Conservation (phyloP, 192 early-diverging fungal genomes). For the Gamsiella multidivaricata region DNA sequence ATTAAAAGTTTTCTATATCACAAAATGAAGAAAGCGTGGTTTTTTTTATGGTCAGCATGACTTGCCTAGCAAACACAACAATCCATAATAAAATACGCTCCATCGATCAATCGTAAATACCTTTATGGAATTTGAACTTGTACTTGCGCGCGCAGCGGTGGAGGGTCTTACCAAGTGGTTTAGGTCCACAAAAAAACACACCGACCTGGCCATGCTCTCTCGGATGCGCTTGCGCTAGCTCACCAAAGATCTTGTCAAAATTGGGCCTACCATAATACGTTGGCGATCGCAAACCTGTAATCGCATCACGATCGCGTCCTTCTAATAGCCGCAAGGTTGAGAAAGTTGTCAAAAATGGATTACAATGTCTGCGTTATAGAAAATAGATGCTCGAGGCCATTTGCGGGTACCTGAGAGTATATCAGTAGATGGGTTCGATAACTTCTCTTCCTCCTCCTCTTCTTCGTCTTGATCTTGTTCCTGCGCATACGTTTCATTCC, state of each 20-base stretch:
- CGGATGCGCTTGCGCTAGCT: slow-evolving; percentile 70
- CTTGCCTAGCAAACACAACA: too few species aligned
- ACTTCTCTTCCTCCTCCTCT: not conserved
- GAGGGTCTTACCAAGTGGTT: slow-evolving; percentile 70
- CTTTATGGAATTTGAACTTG: slow-evolving; percentile 53
- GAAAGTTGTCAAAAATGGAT: not conserved
- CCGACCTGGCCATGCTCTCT: slow-evolving; percentile 77
- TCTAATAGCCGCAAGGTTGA: too few species aligned
- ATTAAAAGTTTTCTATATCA: slow-evolving; percentile 20
- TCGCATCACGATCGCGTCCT: slow-evolving; percentile 57
- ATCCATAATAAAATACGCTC: too few species aligned
- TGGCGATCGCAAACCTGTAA: slow-evolving; percentile 79
- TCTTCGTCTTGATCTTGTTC: not conserved
- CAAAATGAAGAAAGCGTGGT: not conserved
- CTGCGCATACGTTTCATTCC: not conserved
- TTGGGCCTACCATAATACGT: slow-evolving; percentile 88
- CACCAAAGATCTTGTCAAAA: slow-evolving; percentile 78
- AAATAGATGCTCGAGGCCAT: too few species aligned
- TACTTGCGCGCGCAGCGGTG: slow-evolving; percentile 57
- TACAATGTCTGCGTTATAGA: too few species aligned
- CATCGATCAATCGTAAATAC: too few species aligned
- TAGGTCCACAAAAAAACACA: slow-evolving; percentile 90
- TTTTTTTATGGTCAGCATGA: too few species aligned
- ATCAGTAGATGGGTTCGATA: not conserved
- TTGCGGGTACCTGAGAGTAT: slow-evolving; percentile 10